Base-by-base conservation (phyloP, 176 grass and related monocot genomes). In the sorghum (Sorghum bicolor) region DNA sequence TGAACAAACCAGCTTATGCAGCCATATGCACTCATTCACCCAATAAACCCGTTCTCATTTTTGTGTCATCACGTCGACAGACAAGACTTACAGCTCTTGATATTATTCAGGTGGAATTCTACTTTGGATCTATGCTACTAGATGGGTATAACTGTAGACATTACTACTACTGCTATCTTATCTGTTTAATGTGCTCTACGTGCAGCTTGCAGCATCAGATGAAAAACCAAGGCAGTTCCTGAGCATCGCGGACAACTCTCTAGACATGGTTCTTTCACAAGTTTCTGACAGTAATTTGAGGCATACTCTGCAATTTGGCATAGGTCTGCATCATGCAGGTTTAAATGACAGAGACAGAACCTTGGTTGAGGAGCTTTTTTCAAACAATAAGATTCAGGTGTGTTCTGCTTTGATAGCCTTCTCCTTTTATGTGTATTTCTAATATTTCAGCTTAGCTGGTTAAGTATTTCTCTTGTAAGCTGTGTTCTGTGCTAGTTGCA, bases 1-100 rank as follows among this genome's bases (percentile, higher is more conserved):
- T 98, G 96, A 98, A 98, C 84, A 98, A 98, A 88, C 96, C 96
- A 67, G 93, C 91, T 68, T 98, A 95, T 93, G 96, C 93, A 79
- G 96, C 96, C 40, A 98, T 98, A 89, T 98, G 92, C 74, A 95
- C 91, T 26, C 96, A 98, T 93, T 98, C 96, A 88, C 93, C 96
- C 32, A 74, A 81, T 77, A 98, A 98, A 86, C 93, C 96, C 1
- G 96, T 95, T 92, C 96, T 98, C 83, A 95, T 98, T 87, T 98
- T 98, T 91, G 96, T 98, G 44, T 98, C 96, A 67, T 98, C 93
- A 43, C 92, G 96, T 72, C 90, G 91, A 82, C 96, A 98, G 83
- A 98, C 96, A 22, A 95, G 96, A 70, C 96, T 98, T 86, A 98
- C 96, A 60, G 93, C 96, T 74, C 96, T 98, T 80, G 96, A 98